These are phyloP conservation scores for Cinnamomum chago DNA, from an alignment of 164 flowering plant genomes.

Conservation along the genomic window DNA sequence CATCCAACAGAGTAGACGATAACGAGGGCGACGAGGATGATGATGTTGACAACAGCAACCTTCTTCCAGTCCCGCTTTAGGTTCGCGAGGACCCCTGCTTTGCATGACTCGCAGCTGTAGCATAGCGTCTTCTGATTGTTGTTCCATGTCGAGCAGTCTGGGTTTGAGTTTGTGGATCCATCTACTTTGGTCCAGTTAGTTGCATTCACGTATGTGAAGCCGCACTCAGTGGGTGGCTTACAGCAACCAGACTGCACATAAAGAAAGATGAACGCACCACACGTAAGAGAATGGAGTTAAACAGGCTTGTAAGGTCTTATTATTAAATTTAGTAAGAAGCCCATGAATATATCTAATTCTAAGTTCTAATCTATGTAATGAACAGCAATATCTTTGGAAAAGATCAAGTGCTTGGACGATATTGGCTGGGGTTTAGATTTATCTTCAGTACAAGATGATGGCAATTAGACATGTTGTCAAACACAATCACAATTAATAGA, in stretches of 20 bases:
- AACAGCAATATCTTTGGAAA: too few species aligned
- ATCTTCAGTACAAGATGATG: too few species aligned
- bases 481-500: too few species aligned
- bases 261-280: neutral
- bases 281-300: neutral
- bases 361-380: too few species aligned
- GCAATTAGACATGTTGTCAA: too few species aligned
- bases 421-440: too few species aligned
- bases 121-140: slow-evolving; percentile 31
- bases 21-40: slow-evolving; percentile 40
- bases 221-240: slow-evolving; percentile 49
- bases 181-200: slow-evolving; percentile 29
- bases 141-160: slow-evolving; percentile 38
- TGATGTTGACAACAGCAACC: slow-evolving; percentile 41
- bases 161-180: neutral
- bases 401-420: too few species aligned
- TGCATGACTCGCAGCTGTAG: slow-evolving; percentile 50
- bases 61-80: slow-evolving; percentile 48
- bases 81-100: slow-evolving; percentile 47
- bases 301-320: neutral
- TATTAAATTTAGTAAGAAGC: too few species aligned
- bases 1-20: slow-evolving; percentile 49
- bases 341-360: too few species aligned
- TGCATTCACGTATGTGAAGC: slow-evolving; percentile 32
- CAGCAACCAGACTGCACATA: slow-evolving; percentile 63